Conservation (phyloP, 2,329 filamentous ascomycete genomes). For the Aspergillus quadrilineatus region DNA sequence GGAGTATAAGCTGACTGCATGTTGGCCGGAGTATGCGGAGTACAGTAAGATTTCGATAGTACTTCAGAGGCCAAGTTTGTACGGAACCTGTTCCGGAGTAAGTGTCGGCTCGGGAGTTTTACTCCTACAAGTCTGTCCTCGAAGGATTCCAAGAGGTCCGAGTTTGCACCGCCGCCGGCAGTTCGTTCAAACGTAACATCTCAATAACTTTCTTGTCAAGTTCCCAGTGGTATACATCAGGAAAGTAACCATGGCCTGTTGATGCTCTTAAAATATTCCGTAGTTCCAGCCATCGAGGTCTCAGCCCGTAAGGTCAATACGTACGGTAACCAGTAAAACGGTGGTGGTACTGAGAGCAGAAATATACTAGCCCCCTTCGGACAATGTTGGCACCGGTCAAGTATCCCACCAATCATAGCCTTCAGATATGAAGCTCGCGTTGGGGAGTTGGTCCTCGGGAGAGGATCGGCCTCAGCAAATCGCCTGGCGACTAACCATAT, state of each 20-base stretch:
- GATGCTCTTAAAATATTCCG: not conserved
- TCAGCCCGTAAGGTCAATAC: constrained; percentile 1
- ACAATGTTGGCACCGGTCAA: constrained; percentile 13
- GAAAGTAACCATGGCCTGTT: not conserved
- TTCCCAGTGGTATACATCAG: not conserved
- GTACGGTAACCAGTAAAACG: not conserved
- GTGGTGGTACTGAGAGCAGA: not conserved
- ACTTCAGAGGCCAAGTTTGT: too few species aligned
- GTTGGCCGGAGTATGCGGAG: not conserved
- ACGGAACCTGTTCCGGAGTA: too few species aligned
- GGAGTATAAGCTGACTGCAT: not conserved
- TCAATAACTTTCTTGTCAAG: too few species aligned
- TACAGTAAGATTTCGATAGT: not conserved
- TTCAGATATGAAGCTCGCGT: constrained; percentile 8
- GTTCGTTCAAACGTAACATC: too few species aligned
- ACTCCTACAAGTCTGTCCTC: not conserved
- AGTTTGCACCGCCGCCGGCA: too few species aligned
- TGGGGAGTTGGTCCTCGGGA: constrained; percentile 13
- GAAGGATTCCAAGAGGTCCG: not conserved
- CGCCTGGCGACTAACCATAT: not conserved
- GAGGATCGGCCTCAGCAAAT: constrained; percentile 23
- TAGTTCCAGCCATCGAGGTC: not conserved
- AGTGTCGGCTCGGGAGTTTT: not conserved
- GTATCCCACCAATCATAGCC: constrained; percentile 8
- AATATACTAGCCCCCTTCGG: constrained; percentile 10